Conservation (phyloP, 345 rosid genomes). For the Corchorus olitorius region DNA sequence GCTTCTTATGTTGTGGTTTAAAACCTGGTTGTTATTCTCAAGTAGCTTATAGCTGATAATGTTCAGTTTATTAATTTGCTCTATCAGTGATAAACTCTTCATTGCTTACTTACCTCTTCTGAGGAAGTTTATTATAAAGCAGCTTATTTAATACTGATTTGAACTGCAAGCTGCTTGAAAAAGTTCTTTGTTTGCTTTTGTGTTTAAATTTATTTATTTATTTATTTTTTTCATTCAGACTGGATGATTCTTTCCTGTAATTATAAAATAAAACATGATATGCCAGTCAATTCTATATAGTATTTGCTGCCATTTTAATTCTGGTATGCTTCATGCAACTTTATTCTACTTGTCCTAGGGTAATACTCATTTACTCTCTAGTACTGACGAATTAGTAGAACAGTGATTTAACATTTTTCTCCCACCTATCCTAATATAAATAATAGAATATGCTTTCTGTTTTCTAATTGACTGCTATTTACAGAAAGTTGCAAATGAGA, state of each 20-base stretch:
- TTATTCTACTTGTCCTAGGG: not conserved
- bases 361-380: not conserved
- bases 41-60: not conserved
- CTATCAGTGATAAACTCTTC: not conserved
- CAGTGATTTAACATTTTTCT: not conserved
- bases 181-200: not conserved
- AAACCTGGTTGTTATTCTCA: not conserved
- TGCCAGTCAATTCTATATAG: not conserved
- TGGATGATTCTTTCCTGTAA: slow-evolving; percentile 7
- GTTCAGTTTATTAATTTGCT: not conserved
- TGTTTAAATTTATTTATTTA: too few species aligned
- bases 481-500: slow-evolving; percentile 58
- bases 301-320: slow-evolving; percentile 4
- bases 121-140: not conserved
- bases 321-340: not conserved
- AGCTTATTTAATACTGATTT: not conserved
- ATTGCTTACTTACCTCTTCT: not conserved
- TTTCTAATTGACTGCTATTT: not conserved
- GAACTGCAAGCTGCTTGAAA: not conserved
- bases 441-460: not conserved
- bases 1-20: not conserved
- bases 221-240: not conserved
- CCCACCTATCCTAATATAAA: not conserved
- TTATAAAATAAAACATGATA: not conserved
- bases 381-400: not conserved